A percentile compares a stretch with the other conserved stretches of the same genome.
phyloP scores from a whole-genome alignment of 345 rosid genomes.

The Eucalyptus erythrocorys region DNA sequence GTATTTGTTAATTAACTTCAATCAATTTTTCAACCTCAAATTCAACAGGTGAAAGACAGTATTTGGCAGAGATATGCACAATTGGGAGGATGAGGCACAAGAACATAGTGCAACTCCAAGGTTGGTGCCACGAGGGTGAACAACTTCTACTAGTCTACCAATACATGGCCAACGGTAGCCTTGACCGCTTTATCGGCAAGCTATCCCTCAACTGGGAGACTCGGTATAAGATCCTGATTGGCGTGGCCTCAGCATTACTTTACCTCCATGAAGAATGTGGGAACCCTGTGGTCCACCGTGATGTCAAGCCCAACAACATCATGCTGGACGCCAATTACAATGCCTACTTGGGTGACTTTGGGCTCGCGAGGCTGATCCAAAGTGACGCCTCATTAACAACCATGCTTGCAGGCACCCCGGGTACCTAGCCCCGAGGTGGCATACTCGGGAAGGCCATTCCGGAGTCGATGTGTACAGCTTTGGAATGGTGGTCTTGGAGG shows the following conservation, averaged over 20 bases:
- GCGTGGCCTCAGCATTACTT: slow-evolving; percentile 22
- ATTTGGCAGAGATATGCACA: slow-evolving; percentile 30
- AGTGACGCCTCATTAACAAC: slow-evolving; percentile 16
- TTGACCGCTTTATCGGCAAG: slow-evolving; percentile 25
- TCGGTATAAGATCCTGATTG: slow-evolving; percentile 13
- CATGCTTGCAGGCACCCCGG: slow-evolving; percentile 30
- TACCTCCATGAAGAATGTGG: slow-evolving; percentile 33
- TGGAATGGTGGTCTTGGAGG: slow-evolving; percentile 23
- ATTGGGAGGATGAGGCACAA: slow-evolving; percentile 30
- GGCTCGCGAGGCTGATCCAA: slow-evolving; percentile 21
- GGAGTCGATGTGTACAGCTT: slow-evolving; percentile 22
- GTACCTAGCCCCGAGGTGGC: slow-evolving; percentile 22
- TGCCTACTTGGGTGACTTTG: slow-evolving; percentile 22
- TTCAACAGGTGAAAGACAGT: slow-evolving; percentile 18
- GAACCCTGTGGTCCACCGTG: slow-evolving; percentile 24
- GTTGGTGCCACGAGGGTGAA: slow-evolving; percentile 30
- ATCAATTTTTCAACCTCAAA: background rate
- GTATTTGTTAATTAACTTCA: background rate
- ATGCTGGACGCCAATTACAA: slow-evolving; percentile 20
- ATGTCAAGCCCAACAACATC: slow-evolving; percentile 29
- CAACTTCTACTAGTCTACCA: slow-evolving; percentile 32
- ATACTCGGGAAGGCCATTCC: slow-evolving; percentile 18
- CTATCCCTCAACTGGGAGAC: slow-evolving; percentile 12
- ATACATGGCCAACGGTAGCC: slow-evolving; percentile 33
- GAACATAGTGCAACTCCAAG: slow-evolving; percentile 32